phyloP scores from a whole-genome alignment of 352 stramenopile genomes.

The Plasmopara viticola region DNA sequence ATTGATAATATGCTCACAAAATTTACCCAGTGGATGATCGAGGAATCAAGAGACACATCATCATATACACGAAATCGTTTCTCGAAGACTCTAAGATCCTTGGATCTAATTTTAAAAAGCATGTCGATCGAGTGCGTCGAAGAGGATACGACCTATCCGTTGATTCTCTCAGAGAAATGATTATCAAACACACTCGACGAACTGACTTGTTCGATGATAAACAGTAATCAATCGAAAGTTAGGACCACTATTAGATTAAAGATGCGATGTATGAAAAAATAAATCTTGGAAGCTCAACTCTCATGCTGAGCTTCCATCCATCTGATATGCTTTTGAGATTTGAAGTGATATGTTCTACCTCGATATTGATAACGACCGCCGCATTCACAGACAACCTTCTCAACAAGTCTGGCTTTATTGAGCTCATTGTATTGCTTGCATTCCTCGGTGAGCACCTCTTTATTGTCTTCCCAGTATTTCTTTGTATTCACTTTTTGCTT shows the following conservation, averaged over 20 bases:
- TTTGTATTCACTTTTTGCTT: too few relatives aligned
- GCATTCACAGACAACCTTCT: too few relatives aligned
- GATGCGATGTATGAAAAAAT: background rate
- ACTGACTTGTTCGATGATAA: constrained; percentile 2
- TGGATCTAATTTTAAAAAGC: constrained; percentile 1
- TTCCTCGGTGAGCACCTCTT: too few relatives aligned
- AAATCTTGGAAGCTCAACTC: background rate
- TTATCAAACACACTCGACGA: constrained; percentile 3
- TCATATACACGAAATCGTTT: constrained; percentile 4
- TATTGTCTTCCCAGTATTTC: too few relatives aligned
- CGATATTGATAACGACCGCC: too few relatives aligned
- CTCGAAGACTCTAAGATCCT: constrained; percentile 1
- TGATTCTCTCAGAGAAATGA: constrained; percentile 1
- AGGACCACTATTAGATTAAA: background rate
- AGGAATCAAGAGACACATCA: constrained; percentile 4
- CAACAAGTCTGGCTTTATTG: too few relatives aligned
- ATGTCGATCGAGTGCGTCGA: constrained; percentile 3
- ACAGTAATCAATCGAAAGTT: constrained; percentile 1
- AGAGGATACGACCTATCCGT: constrained; percentile 1
- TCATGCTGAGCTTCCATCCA: background rate
- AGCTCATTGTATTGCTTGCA: too few relatives aligned
- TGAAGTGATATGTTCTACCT: too few relatives aligned
- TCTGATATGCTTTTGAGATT: too few relatives aligned
- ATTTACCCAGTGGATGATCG: background rate
- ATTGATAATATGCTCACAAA: constrained; percentile 3